Base-by-base conservation (phyloP, 202 grass and related monocot species). In the Setaria viridis region DNA sequence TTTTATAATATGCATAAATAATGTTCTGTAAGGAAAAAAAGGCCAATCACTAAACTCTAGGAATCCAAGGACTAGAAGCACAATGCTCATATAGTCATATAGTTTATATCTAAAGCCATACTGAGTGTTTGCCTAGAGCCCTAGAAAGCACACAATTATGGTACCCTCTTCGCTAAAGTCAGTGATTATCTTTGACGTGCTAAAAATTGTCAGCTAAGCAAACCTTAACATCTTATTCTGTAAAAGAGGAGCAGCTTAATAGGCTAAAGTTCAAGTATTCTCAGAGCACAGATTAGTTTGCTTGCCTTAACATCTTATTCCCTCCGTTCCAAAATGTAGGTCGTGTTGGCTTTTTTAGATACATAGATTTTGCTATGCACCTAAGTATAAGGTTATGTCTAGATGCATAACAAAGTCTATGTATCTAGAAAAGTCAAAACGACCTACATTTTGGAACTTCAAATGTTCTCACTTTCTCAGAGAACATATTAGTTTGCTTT, bases 401-500 rank as follows among this genome's bases (percentile, higher is more conserved):
- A 25, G 25, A 25, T 25, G 25, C 25, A 25, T 25, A 25, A 25
- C 25, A 25, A 25, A 25, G 25, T 25, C 0, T 25, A 25, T 25
- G 25, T 25, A 25, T 25, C 25, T 25, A 25, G 25, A 25, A 25
- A 25, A 25, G 25, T 25, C 25, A 25, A 25, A 25, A 25, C 25
- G 25, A 25, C 25, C 25, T 25, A 25, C 25, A 25, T 25, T 25
- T 25, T 25, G 25, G 25, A 25, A 25, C 15, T 19, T 54, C 21
- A 71, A 15, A 66, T 37, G 12, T 6, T 87, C 72, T 43, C 46
- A 48, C 39, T 41, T 41, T 41, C 39, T 72, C 66, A 86, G 33
- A 72, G 35, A 86, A 82, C 59, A 37, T 11, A 20, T 62, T 66
- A 69, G n/a, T n/a, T 80, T 80, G 10, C 51, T 34, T 74, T 33